These are phyloP conservation scores for Pyrenophora tritici-repentis DNA, from an alignment of 2,329 filamentous ascomycete genomes.

Conservation along the genomic window DNA sequence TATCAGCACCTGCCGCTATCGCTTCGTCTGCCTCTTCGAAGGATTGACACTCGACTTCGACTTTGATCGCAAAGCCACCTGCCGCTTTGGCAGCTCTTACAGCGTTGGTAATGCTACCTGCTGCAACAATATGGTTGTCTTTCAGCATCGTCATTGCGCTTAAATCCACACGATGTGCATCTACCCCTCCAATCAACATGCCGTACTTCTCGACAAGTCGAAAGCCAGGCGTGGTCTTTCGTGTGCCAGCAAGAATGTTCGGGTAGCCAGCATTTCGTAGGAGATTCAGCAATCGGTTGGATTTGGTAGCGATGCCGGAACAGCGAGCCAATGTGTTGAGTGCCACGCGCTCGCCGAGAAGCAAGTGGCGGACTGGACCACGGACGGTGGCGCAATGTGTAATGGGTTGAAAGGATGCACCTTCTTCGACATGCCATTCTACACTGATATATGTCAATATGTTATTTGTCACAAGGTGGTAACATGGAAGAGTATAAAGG, in stretches of 20 bases:
- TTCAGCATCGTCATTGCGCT: conserved; percentile 96
- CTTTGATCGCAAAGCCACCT: conserved; percentile 88
- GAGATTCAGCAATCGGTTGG: conserved; percentile 55
- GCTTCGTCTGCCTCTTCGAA: conserved; percentile 90
- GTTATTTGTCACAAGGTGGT: not conserved
- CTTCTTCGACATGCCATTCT: conserved; percentile 83
- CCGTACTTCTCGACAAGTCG: conserved; percentile 96
- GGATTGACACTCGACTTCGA: conserved; percentile 93
- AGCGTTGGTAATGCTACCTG: conserved; percentile 79
- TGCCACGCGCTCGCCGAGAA: conserved; percentile 92
- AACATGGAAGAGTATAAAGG: too few relatives aligned
- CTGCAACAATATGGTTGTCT: conserved; percentile 97
- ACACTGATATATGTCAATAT: conserved; percentile 56
- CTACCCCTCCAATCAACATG: conserved; percentile 91
- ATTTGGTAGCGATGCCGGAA: conserved; percentile 81
- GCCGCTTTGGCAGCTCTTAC: conserved; percentile 82
- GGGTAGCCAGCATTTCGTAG: conserved; percentile 70
- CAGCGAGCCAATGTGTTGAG: conserved; percentile 89
- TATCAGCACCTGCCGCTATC: conserved; percentile 86
- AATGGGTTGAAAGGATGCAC: conserved; percentile 64
- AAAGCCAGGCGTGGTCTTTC: conserved; percentile 97
- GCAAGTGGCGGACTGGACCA: conserved; percentile 79
- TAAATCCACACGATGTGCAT: conserved; percentile 89
- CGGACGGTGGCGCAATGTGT: conserved; percentile 77
- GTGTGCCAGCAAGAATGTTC: conserved; percentile 87